Evolutionary conservation across 2,329 filamentous ascomycete species (phyloP).

Genomic region (Curvularia lunata): DNA sequence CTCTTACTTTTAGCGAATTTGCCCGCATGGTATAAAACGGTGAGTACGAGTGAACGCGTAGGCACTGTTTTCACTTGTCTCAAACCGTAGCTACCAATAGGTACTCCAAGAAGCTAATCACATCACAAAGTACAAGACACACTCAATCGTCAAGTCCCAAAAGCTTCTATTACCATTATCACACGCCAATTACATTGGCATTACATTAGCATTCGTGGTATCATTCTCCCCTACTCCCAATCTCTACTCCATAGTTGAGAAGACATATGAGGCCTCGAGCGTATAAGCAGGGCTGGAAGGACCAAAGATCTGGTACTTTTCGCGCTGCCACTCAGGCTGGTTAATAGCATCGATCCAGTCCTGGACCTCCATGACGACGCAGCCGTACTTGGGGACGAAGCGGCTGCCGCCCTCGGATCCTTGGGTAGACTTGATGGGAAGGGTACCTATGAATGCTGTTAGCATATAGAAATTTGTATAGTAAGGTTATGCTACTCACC

Average conservation of each 20-base stretch:
- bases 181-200: slow-evolving; percentile 2
- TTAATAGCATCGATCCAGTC: slow-evolving; percentile 96
- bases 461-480: background rate
- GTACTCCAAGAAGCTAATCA: background rate
- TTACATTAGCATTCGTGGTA: slow-evolving; percentile 15
- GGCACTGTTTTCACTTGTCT: too few relatives aligned
- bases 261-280: slow-evolving; percentile 54
- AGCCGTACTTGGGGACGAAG: slow-evolving; percentile 77
- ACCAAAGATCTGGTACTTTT: slow-evolving; percentile 58
- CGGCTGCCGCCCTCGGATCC: slow-evolving; percentile 67
- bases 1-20: too few relatives aligned
- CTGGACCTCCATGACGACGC: slow-evolving; percentile 88
- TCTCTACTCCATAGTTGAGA: slow-evolving; percentile 40
- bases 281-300: slow-evolving; percentile 53
- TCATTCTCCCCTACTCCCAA: slow-evolving; percentile 6
- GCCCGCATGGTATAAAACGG: too few relatives aligned
- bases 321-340: slow-evolving; percentile 82
- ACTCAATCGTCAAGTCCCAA: background rate
- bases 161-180: slow-evolving; percentile 18
- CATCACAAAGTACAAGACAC: background rate
- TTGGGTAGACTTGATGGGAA: slow-evolving; percentile 73
- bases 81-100: too few relatives aligned
- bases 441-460: slow-evolving; percentile 47
- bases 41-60: too few relatives aligned
- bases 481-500: slow-evolving; percentile 51